These are phyloP conservation scores for Epichloe aotearoae DNA, from an alignment of 2,329 filamentous ascomycete genomes.

Conservation along the genomic window DNA sequence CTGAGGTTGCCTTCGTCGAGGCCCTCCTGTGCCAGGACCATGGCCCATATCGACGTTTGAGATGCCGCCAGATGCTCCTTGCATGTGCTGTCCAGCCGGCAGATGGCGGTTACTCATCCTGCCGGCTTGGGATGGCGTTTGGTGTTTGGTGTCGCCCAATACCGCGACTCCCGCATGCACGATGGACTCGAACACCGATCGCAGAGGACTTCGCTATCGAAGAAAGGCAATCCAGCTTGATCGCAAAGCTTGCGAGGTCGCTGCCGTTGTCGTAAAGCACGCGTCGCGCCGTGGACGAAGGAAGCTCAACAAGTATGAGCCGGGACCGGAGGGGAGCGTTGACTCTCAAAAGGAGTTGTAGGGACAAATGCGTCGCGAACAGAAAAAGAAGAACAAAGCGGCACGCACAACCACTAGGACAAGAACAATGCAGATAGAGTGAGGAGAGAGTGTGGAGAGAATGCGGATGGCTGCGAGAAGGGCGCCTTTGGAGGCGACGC, in stretches of 20 bases:
- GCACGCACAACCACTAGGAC: background rate
- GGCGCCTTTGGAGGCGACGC: background rate
- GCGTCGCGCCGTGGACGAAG: background rate
- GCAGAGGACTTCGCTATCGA: background rate
- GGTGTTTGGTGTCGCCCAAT: slow-evolving; percentile 21
- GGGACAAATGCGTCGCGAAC: background rate
- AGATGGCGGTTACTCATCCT: slow-evolving; percentile 68
- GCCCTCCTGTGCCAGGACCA: slow-evolving; percentile 20
- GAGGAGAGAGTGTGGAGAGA: too few species aligned
- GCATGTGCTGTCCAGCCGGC: slow-evolving; percentile 60
- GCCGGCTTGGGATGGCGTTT: slow-evolving; percentile 44
- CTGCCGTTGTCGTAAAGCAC: background rate
- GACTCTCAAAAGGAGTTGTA: background rate
- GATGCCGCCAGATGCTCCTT: slow-evolving; percentile 26
- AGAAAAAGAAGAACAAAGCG: background rate
- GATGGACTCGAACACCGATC: background rate
- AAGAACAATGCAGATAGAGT: too few species aligned
- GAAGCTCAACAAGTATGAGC: background rate
- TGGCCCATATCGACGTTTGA: slow-evolving; percentile 22
- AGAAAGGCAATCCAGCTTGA: background rate
- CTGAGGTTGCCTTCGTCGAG: slow-evolving; percentile 25
- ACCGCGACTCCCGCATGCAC: slow-evolving; percentile 21
- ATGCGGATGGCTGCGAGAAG: background rate
- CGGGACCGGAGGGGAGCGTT: background rate
- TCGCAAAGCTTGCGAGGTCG: background rate